Evolutionary conservation across 1,139 yeast species (phyloP).

Genomic region (Hemisphaericaspora lyxosophila): DNA sequence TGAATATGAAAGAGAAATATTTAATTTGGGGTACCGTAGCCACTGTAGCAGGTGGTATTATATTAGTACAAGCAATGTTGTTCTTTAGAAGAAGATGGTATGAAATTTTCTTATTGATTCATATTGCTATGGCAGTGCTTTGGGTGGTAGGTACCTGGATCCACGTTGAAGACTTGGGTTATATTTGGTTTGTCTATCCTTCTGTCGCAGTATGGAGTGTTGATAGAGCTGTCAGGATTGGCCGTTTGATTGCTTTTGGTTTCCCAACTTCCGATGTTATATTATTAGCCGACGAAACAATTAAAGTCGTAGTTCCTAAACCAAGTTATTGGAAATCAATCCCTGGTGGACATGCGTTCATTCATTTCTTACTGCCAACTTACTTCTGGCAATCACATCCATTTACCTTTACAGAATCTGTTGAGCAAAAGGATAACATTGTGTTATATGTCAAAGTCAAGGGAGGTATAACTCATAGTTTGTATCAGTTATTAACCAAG

Average conservation of each 20-base stretch:
- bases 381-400: slow-evolving; percentile 48
- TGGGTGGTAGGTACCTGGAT: slow-evolving; percentile 45
- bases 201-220: slow-evolving; percentile 43
- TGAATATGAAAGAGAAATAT: slow-evolving; percentile 39
- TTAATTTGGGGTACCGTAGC: slow-evolving; percentile 36
- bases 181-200: slow-evolving; percentile 39
- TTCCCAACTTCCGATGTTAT: slow-evolving; percentile 35
- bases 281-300: slow-evolving; percentile 38
- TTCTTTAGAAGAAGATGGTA: slow-evolving; percentile 43
- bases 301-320: slow-evolving; percentile 41
- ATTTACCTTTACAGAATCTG: slow-evolving; percentile 33
- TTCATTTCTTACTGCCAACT: slow-evolving; percentile 40
- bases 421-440: slow-evolving; percentile 22
- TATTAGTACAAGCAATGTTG: slow-evolving; percentile 38
- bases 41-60: slow-evolving; percentile 33
- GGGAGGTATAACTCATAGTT: slow-evolving; percentile 39
- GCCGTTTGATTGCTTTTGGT: slow-evolving; percentile 37
- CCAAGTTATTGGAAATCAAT: slow-evolving; percentile 41
- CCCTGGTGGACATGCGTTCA: slow-evolving; percentile 55
- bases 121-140: slow-evolving; percentile 42
- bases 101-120: slow-evolving; percentile 42
- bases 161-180: slow-evolving; percentile 43
- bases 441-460: slow-evolving; percentile 34
- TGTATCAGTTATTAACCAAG: slow-evolving; percentile 29
- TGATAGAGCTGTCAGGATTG: slow-evolving; percentile 40